Evolutionary conservation across 495 filamentous ascomycete genomes (phyloP).

Genomic region (Recurvomyces mirabilis): DNA sequence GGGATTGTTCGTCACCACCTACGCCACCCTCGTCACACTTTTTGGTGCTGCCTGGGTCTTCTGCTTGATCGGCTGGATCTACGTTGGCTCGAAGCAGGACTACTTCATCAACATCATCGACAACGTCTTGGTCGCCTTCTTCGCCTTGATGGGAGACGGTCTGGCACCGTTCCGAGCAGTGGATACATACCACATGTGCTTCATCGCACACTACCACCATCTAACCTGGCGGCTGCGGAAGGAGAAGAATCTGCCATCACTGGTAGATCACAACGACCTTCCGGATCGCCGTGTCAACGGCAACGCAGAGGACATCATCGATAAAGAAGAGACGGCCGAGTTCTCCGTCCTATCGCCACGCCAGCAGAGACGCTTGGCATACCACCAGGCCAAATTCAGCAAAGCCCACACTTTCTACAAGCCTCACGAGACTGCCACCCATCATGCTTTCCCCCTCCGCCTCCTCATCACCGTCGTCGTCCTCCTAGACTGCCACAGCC

Average conservation of each 20-base stretch:
- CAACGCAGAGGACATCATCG: constrained; percentile 22
- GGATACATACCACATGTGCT: constrained; percentile 75
- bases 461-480: constrained; percentile 60
- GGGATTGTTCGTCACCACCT: constrained; percentile 65
- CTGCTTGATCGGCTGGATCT: constrained; percentile 75
- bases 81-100: constrained; percentile 56
- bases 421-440: constrained; percentile 69
- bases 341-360: constrained; percentile 49
- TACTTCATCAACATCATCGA: constrained; percentile 69
- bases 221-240: constrained; percentile 60
- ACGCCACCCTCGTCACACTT: constrained; percentile 67
- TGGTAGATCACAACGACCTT: constrained; percentile 62
- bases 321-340: constrained; percentile 34
- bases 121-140: constrained; percentile 63
- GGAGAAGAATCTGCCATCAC: constrained; percentile 47
- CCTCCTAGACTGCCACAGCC: constrained; percentile 62
- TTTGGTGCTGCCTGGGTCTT: constrained; percentile 77
- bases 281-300: constrained; percentile 28
- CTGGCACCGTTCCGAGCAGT: constrained; percentile 63
- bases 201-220: constrained; percentile 55
- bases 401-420: constrained; percentile 77
- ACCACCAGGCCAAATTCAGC: constrained; percentile 64
- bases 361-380: constrained; percentile 51
- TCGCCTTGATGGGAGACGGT: constrained; percentile 66
- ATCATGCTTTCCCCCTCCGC: constrained; percentile 63